Base-by-base conservation (phyloP, 1,284 basidiomycete genomes). In the Gymnopus androsaceus region DNA sequence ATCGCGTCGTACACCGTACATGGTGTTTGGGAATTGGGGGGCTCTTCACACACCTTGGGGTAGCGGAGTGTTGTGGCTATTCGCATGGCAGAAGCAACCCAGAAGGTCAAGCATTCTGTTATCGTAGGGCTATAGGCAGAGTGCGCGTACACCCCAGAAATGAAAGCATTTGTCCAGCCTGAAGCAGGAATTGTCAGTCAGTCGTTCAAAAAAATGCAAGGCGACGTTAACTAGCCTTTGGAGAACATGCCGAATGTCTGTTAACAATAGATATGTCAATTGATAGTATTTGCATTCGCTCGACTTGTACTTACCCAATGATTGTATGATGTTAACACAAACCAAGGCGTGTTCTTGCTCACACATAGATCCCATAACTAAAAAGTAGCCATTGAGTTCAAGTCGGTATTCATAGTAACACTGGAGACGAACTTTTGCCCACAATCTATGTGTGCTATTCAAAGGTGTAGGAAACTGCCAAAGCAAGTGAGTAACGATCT, bases 211-310 rank as follows among this genome's bases (percentile, higher is more conserved):
- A n/a, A 45, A n/a, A 14, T 12, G 30, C 21, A 23, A 3, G n/a
- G 31, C 31, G 34, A 49, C 21, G 5, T 48, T 9, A 5, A 62
- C 70, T 52, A 54, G 85, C 88, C 83, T 64, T 68, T 61, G 9
- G 85, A 83, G 66, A 89, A 90, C 19, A 73, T 78, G 3, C 88
- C 88, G 57, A 90, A 88, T 3, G 82, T 80, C n/a, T n/a, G n/a
- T n/a, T n/a, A n/a, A n/a, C n/a, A n/a, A n/a, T n/a, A n/a, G n/a
- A n/a, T n/a, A n/a, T n/a, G n/a, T n/a, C n/a, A n/a, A n/a, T n/a
- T n/a, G n/a, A n/a, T n/a, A n/a, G n/a, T n/a, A n/a, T n/a, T n/a
- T n/a, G n/a, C n/a, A n/a, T n/a, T n/a, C n/a, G n/a, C n/a, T n/a
- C n/a, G n/a, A n/a, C n/a, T n/a, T n/a, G n/a, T n/a, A n/a, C n/a